Conservation (phyloP, 345 rosid species). For the Draba incana region DNA sequence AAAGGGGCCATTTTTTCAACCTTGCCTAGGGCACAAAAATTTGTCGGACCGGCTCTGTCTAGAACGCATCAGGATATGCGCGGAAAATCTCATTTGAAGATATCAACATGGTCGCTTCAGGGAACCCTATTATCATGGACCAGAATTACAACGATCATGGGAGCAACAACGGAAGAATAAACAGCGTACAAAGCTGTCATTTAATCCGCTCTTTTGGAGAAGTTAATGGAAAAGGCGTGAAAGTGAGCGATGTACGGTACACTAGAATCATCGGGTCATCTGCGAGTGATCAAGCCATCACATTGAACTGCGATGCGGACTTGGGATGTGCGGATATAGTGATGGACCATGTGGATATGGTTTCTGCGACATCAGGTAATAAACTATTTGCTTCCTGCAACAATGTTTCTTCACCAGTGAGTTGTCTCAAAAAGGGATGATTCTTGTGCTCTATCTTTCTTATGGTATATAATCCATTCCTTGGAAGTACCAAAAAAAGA, state of each 20-base stretch:
- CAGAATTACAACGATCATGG: conserved; percentile 33
- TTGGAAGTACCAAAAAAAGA: conserved; percentile 2
- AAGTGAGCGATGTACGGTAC: conserved; percentile 47
- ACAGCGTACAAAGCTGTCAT: conserved; percentile 16
- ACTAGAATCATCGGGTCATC: conserved; percentile 41
- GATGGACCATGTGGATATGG: conserved; percentile 38
- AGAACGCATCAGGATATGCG: conserved; percentile 52
- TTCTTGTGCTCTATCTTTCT: not conserved
- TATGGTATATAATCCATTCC: too few relatives aligned
- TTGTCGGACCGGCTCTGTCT: too few relatives aligned
- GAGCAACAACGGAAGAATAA: not conserved
- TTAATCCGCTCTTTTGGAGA: not conserved
- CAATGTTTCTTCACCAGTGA: conserved; percentile 15
- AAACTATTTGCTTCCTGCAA: conserved; percentile 37
- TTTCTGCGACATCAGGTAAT: conserved; percentile 27
- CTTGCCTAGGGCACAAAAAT: too few relatives aligned
- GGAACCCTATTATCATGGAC: conserved; percentile 51
- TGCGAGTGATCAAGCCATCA: conserved; percentile 38
- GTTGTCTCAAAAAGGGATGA: conserved; percentile 8
- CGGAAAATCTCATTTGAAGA: conserved; percentile 45
- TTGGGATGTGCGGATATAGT: conserved; percentile 43
- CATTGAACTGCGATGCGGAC: conserved; percentile 38
- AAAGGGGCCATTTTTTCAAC: too few relatives aligned
- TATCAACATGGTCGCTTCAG: conserved; percentile 33
- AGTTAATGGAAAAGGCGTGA: conserved; percentile 21